Evolutionary conservation across 2,329 filamentous ascomycete genomes (phyloP).

Genomic region (Diplodia corticola): DNA sequence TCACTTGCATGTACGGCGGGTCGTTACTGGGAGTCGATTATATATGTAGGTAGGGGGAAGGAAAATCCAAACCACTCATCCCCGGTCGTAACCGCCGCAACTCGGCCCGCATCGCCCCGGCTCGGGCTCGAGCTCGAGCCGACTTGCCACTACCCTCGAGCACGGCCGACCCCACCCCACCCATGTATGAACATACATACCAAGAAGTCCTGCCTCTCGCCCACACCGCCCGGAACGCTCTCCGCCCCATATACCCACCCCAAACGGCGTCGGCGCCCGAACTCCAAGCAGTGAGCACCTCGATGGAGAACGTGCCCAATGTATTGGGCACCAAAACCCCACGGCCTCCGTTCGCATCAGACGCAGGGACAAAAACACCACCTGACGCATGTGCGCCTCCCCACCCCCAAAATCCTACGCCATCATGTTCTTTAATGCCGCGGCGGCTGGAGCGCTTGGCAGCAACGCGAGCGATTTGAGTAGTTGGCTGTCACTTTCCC

Average conservation of each 20-base stretch:
- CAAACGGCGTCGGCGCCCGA: neutral
- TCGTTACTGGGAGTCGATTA: too few species aligned
- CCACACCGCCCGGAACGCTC: neutral
- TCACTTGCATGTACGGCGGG: too few species aligned
- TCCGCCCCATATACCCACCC: neutral
- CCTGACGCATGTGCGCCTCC: neutral
- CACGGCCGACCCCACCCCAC: too few species aligned
- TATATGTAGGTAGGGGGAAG: too few species aligned
- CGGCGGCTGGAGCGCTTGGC: neutral
- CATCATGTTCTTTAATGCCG: neutral
- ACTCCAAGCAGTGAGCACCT: neutral
- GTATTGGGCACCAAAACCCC: neutral
- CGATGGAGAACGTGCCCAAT: neutral
- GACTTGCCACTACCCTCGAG: neutral
- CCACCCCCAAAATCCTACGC: neutral
- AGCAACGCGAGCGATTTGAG: neutral
- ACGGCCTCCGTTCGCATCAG: neutral
- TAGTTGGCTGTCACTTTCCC: neutral
- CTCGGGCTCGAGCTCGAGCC: neutral
- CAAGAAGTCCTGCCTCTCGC: too few species aligned
- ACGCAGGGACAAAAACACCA: neutral
- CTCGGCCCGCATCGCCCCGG: neutral
- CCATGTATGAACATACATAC: too few species aligned
- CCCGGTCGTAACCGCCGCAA: neutral
- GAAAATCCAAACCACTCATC: too few species aligned